Conservation (phyloP, 2,329 filamentous ascomycete genomes). For the Fusarium sp. region DNA sequence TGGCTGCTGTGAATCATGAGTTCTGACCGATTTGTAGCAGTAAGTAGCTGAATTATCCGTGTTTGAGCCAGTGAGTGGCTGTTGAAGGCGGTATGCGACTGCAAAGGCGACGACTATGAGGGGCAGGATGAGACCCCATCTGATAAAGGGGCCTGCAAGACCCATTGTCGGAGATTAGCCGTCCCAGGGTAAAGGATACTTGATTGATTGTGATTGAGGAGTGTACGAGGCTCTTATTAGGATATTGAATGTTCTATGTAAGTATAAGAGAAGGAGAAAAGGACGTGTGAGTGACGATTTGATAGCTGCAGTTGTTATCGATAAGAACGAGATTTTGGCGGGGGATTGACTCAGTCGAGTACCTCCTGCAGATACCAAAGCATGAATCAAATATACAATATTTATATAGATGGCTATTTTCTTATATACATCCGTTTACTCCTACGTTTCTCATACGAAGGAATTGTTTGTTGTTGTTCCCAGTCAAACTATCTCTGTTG, state of each 20-base stretch:
- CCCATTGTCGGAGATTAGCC: slow-evolving; percentile 16
- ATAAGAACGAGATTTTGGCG: slow-evolving; percentile 31
- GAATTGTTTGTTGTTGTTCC: too few relatives aligned
- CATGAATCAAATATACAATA: neutral
- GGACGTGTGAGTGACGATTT: slow-evolving; percentile 15
- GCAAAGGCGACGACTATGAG: slow-evolving; percentile 49
- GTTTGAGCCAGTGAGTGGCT: slow-evolving; percentile 32
- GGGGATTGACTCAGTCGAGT: slow-evolving; percentile 4
- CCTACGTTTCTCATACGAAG: too few relatives aligned
- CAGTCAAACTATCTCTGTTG: too few relatives aligned
- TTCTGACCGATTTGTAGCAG: slow-evolving; percentile 56
- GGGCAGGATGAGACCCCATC: slow-evolving; percentile 49
- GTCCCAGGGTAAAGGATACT: neutral
- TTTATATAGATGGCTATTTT: neutral
- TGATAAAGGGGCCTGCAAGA: slow-evolving; percentile 23
- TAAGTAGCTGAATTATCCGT: slow-evolving; percentile 41
- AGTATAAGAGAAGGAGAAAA: neutral
- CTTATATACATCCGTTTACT: too few relatives aligned
- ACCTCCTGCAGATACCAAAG: neutral
- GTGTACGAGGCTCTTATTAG: neutral
- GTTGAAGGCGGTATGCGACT: slow-evolving; percentile 48
- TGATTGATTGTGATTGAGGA: neutral
- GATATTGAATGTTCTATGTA: neutral
- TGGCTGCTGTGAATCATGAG: slow-evolving; percentile 51
- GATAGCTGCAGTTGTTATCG: slow-evolving; percentile 32